phyloP scores from a whole-genome alignment of 176 grass and related monocot genomes.

The Hsuehochloa calcarea region DNA sequence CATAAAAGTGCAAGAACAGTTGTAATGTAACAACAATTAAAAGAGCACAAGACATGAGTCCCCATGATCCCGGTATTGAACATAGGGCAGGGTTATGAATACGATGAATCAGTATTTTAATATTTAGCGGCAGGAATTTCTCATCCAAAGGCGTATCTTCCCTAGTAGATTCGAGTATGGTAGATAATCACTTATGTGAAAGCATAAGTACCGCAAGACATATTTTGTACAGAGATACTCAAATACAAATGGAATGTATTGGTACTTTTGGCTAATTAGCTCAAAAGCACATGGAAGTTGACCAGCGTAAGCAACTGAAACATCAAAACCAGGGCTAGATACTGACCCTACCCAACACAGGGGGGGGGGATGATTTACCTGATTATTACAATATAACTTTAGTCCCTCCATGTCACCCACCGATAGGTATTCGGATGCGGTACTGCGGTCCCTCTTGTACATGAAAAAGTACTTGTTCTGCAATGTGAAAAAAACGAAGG shows the following conservation, averaged over 20 bases:
- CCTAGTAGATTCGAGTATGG: background rate
- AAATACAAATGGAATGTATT: background rate
- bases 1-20: background rate
- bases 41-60: background rate
- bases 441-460: slow-evolving; percentile 54
- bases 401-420: slow-evolving; percentile 46
- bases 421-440: background rate
- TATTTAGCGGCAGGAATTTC: slow-evolving; percentile 8
- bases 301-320: background rate
- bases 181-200: background rate
- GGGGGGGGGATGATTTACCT: slow-evolving; percentile 44
- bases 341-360: background rate
- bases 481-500: slow-evolving; percentile 30
- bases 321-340: slow-evolving; percentile 1
- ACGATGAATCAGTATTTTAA: background rate
- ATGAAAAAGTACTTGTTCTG: slow-evolving; percentile 78
- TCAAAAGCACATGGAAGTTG: background rate
- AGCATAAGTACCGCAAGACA: background rate
- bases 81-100: background rate
- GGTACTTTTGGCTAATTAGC: slow-evolving; percentile 5
- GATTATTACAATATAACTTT: slow-evolving; percentile 54
- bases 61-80: background rate
- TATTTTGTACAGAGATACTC: background rate
- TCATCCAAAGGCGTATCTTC: background rate
- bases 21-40: slow-evolving; percentile 5